Evolutionary conservation across 345 rosid genomes (phyloP), one percentile per base, ranked within the genome.

Genomic region (Citrus hindsii): DNA sequence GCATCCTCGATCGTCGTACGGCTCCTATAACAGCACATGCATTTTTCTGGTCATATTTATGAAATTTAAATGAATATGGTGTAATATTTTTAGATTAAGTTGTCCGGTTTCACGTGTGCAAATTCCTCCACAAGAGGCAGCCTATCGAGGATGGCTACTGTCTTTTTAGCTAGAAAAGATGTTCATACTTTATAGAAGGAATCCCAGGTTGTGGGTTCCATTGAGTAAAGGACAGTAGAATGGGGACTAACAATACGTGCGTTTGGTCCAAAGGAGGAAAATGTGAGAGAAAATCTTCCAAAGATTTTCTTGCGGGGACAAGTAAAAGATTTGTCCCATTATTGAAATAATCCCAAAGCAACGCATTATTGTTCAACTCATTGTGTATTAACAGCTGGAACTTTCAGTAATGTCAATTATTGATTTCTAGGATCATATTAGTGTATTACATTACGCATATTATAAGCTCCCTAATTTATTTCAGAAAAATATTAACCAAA

Each of bases 251-350:
- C 51, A 13, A 75, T 51, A 24, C 37, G 22, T 30, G 42, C 9
- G 67, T 63, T 75, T 74, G 58, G 77, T 62, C n/a, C 59, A 74
- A 8, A 56, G 68, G 16, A 56, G 68, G 77, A 74, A 32, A 64
- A 32, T 64, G 59, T n/a, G 69, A 10, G 6, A 63, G 61, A 21
- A 63, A 63, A 63, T 64, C 35, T 28, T 7, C 46, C 53, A 69
- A 10, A 21, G 13, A 13, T 48, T 59, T 75, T 24, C 70, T 13
- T 75, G 38, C 3, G 5, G 16, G 25, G 60, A 37, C 60, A 59
- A 73, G 66, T 61, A n/a, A 74, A 61, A 25, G 9, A 63, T 46
- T 66, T 75, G 70, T 75, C 77, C 77, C 77, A 27, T 46, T 30
- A 21, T 64, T 9, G 14, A 42, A 27, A 21, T 33, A 42, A 75